A percentile compares a stretch with the other conserved stretches of the same genome.
Conservation (phyloP, 202 grass and related monocot species). For the Setaria italica region DNA sequence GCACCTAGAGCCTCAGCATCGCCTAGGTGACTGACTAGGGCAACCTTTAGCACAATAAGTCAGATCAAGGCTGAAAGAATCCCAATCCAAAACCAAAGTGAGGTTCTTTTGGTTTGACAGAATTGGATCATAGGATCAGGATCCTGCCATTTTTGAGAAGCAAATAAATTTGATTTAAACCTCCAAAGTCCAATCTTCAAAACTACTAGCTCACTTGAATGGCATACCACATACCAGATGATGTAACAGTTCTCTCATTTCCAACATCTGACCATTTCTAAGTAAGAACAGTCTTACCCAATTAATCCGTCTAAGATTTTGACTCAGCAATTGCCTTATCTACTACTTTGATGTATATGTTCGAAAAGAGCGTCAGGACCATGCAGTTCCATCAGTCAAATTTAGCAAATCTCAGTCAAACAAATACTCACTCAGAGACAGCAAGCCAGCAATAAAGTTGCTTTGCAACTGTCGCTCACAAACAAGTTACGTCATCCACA, state of each 20-base stretch:
- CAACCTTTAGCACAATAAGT: neutral
- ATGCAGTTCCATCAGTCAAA: neutral
- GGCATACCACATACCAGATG: neutral
- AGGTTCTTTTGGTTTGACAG: neutral
- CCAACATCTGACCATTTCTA: neutral
- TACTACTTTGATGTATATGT: neutral
- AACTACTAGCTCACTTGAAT: neutral
- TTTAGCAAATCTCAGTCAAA: neutral
- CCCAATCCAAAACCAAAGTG: neutral
- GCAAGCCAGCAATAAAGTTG: neutral
- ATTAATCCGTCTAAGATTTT: neutral
- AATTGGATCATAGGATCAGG: neutral
- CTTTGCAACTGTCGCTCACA: neutral
- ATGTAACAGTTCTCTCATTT: neutral
- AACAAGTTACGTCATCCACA: neutral
- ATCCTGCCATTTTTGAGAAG: neutral
- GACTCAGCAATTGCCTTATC: neutral
- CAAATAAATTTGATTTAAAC: conserved; percentile 2
- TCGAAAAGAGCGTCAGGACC: neutral
- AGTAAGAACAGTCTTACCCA: neutral
- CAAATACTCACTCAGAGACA: neutral
- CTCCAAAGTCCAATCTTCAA: conserved; percentile 5
- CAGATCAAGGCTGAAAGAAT: neutral
- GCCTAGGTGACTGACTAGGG: neutral
- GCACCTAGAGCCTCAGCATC: neutral